Conservation (phyloP, 1,284 basidiomycete genomes). For the Cryptococcus sp. region DNA sequence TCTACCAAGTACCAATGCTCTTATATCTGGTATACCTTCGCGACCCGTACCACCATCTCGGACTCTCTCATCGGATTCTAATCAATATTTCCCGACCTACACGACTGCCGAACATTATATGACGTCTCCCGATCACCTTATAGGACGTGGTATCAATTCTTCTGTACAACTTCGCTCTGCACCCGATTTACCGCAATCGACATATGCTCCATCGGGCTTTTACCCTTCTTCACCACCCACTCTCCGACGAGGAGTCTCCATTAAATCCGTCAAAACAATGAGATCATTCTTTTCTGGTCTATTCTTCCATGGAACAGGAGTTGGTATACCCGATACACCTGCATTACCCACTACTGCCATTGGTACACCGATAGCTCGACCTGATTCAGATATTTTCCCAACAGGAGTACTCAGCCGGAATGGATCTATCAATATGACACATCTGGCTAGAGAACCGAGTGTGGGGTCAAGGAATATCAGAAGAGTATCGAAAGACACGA, state of each 20-base stretch:
- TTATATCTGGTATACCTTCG: no score
- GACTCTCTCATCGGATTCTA: no score
- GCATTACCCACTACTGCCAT: conserved; percentile 6
- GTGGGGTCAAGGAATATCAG: neutral
- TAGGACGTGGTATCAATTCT: neutral
- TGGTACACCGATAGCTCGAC: conserved; percentile 14
- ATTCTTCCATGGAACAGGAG: neutral
- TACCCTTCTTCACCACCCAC: neutral
- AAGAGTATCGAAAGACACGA: neutral
- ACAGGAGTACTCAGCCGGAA: neutral
- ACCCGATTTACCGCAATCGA: neutral
- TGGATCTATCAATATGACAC: neutral
- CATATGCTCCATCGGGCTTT: neutral
- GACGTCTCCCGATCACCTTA: neutral
- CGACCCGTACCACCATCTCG: neutral
- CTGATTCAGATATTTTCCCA: conserved; percentile 30
- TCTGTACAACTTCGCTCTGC: neutral
- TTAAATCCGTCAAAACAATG: conserved; percentile 31
- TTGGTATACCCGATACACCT: neutral
- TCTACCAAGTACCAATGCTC: no score
- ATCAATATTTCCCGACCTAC: neutral
- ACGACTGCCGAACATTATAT: neutral
- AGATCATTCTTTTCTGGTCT: conserved; percentile 31
- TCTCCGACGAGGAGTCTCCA: conserved; percentile 21
- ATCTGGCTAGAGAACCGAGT: neutral